Evolutionary conservation across 78 protist species (phyloP), one percentile per base, ranked within the genome.

Genomic region (Creolimax fragrantissima): DNA sequence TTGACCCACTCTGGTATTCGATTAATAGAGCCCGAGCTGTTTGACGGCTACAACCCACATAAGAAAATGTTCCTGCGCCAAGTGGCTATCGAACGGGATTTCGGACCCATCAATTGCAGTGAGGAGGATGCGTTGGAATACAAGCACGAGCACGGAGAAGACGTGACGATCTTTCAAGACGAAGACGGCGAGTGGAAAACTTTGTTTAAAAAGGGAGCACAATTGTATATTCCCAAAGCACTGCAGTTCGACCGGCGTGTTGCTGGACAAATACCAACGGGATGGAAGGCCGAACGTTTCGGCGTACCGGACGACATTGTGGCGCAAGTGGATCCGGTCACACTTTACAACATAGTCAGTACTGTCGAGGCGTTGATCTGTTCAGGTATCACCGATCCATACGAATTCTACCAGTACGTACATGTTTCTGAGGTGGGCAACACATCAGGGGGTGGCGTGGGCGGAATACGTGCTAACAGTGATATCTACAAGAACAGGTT

Each of bases 221-320:
- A 58, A 24, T 2, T 94, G 47, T 90, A 90, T 92, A 42, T 94
- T 41, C 96, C 96, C 41, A 83, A 86, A 89, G 96, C 96, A 36
- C 85, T 92, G 37, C 2, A 42, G 6, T 94, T 95, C 92, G 90
- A 74, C 88, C 93, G 96, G 37, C 0, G 11, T 32, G 94, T 95
- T 7, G 95, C 95, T 11, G 96, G 96, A 5, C 96, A 93, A 74
- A 4, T 95, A 44, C 96, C 96, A 35, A 93, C 96, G 2, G 95
- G 95, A 42, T 95, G 96, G 96, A 86, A 93, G 85, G 90, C 96
- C 4, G 4, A 2, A 44, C 66, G 85, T 37, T 43, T 39, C 58
- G 96, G 96, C n/a, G 44, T 95, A 17, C 95, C 96, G 24, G 43
- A 67, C 6, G 96, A 95, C 89, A 90, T 95, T 36, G 36, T 43